Base-by-base conservation (phyloP, 805 yeast genomes). In the Wickerhamiella cacticola region DNA sequence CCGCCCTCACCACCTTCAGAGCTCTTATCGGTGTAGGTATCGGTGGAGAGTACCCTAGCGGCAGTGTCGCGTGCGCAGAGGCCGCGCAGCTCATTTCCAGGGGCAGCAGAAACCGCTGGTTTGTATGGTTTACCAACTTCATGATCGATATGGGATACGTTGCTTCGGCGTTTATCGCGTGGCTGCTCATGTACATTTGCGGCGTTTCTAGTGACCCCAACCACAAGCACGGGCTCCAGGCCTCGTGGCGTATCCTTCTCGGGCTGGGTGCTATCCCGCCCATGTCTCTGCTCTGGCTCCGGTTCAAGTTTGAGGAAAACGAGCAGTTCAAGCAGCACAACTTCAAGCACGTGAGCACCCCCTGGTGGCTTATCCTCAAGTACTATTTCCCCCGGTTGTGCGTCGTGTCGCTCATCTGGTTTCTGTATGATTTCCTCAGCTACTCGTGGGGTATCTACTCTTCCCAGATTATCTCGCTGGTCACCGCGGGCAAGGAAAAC, bases 41-140 rank as follows among this genome's bases (percentile, higher is more conserved):
- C 56, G 97, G 97, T 57, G 88, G 94, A 44, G 97, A 88, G 66
- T 88, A 88, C 61, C 95, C 96, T 41, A 81, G 94, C 12, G 88
- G 95, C 40, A 81, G 95, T 7, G 89, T 88, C 16, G 94, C 94
- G 31, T 85, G 94, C 56, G 87, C 96, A 24, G 96, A 88, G 65
- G 92, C 94, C 34, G 78, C 94, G 41, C 79, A 82, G 49, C 67
- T 76, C 52, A 68, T 87, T 56, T 83, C 88, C 15, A 72, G 77
- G n/a, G 94, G 94, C 50, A 72, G 74, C 51, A 80, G 96, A 69
- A 86, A 88, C 68, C 74, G 96, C 63, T 87, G 82, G 71, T 87
- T 88, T 60, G 74, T 79, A 48, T 78, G 87, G 83, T 88, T 87
- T 65, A 87, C 96, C 36, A 82, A 87, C 63, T 72, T 75, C 58